Evolutionary conservation across 345 rosid species (phyloP).

Genomic region (Mangifera indica): DNA sequence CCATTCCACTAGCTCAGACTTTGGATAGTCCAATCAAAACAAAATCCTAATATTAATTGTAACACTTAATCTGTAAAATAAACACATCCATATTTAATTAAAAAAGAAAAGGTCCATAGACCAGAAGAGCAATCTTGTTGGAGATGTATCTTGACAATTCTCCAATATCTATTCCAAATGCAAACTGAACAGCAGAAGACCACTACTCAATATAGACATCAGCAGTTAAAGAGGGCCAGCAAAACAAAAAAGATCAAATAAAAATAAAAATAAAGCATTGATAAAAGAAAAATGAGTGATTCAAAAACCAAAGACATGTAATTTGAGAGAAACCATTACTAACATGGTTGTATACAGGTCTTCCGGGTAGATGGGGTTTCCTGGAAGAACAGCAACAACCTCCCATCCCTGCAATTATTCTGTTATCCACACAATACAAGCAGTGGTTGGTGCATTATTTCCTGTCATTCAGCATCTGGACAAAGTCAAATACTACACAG

Average conservation of each 20-base stretch:
- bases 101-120: background rate
- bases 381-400: constrained; percentile 88
- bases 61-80: background rate
- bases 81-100: background rate
- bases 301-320: background rate
- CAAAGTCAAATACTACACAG: background rate
- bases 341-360: constrained; percentile 81
- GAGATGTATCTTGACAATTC: background rate
- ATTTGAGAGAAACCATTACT: constrained; percentile 27
- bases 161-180: background rate
- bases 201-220: background rate
- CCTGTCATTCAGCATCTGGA: constrained; percentile 22
- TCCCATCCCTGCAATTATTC: constrained; percentile 58
- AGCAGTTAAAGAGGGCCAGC: background rate
- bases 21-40: background rate
- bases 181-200: background rate
- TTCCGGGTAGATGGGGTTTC: constrained; percentile 68
- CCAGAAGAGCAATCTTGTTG: background rate
- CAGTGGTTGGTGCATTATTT: constrained; percentile 32
- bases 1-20: background rate
- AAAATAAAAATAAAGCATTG: background rate
- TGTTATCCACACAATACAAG: constrained; percentile 25
- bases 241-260: no score
- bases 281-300: background rate
- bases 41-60: background rate